These are phyloP conservation scores for Malassezia obtusa DNA, from an alignment of 1,284 basidiomycete genomes.

Conservation along the genomic window DNA sequence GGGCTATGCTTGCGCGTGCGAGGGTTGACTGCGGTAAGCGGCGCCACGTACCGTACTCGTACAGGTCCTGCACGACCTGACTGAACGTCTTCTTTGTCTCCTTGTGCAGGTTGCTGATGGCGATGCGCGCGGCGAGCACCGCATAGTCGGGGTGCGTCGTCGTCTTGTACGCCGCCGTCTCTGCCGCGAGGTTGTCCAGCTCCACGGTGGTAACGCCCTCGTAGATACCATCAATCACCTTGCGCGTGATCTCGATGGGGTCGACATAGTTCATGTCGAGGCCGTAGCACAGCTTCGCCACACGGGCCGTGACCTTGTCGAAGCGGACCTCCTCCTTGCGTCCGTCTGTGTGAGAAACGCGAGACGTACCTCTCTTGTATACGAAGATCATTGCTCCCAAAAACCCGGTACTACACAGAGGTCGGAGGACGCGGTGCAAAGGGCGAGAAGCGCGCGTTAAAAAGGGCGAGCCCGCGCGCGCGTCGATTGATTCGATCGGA, in stretches of 20 bases:
- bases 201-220: conserved; percentile 94
- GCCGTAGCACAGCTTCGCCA: conserved; percentile 93
- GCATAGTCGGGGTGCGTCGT: conserved; percentile 92
- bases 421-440: background rate
- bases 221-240: conserved; percentile 79
- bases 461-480: background rate
- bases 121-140: conserved; percentile 92
- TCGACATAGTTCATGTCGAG: conserved; percentile 87
- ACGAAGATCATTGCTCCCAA: conserved; percentile 38
- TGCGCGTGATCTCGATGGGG: conserved; percentile 63
- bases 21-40: conserved; percentile 66
- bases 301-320: conserved; percentile 56
- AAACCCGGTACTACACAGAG: background rate
- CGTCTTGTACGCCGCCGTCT: conserved; percentile 94
- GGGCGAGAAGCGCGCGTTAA: background rate
- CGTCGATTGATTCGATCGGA: background rate
- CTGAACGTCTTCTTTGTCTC: conserved; percentile 97
- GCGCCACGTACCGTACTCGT: conserved; percentile 63
- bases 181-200: conserved; percentile 67
- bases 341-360: conserved; percentile 24
- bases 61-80: conserved; percentile 78
- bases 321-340: conserved; percentile 46
- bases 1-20: conserved; percentile 72
- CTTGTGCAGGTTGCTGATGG: conserved; percentile 97
- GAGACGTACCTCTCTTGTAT: conserved; percentile 42